Evolutionary conservation across 1,284 basidiomycete species (phyloP).

Genomic region (Veloboletus limbatus): DNA sequence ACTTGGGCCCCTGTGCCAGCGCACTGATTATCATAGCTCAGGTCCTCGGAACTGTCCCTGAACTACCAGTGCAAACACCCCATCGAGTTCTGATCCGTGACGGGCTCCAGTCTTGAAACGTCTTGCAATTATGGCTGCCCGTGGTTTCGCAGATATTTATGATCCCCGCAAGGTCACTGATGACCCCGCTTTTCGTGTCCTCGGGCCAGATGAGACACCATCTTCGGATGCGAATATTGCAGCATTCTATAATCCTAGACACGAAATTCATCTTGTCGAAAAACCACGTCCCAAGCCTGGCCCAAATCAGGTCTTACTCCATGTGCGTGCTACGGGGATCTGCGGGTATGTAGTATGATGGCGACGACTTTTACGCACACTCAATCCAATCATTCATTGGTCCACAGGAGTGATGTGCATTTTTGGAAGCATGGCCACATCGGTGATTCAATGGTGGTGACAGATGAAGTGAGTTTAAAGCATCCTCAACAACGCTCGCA

Average conservation of each 20-base stretch:
- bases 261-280: conserved; percentile 60
- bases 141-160: conserved; percentile 42
- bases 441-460: conserved; percentile 64
- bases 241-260: conserved; percentile 57
- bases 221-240: conserved; percentile 49
- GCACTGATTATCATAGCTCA: no score
- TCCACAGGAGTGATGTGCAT: conserved; percentile 54
- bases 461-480: conserved; percentile 47
- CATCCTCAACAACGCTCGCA: not conserved
- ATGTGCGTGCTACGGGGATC: conserved; percentile 63
- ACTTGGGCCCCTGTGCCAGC: no score
- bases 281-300: conserved; percentile 57
- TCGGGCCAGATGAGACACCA: conserved; percentile 46
- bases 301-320: conserved; percentile 57
- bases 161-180: conserved; percentile 51
- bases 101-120: not conserved
- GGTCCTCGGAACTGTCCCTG: no score
- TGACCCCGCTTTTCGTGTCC: conserved; percentile 49
- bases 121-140: conserved; percentile 20
- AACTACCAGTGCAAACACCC: no score
- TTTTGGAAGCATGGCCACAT: conserved; percentile 66
- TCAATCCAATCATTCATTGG: not conserved
- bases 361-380: not conserved
- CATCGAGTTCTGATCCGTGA: not conserved
- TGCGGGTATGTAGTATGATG: conserved; percentile 47